phyloP scores from a whole-genome alignment of 164 flowering plant species.

The Sextonia rubra region DNA sequence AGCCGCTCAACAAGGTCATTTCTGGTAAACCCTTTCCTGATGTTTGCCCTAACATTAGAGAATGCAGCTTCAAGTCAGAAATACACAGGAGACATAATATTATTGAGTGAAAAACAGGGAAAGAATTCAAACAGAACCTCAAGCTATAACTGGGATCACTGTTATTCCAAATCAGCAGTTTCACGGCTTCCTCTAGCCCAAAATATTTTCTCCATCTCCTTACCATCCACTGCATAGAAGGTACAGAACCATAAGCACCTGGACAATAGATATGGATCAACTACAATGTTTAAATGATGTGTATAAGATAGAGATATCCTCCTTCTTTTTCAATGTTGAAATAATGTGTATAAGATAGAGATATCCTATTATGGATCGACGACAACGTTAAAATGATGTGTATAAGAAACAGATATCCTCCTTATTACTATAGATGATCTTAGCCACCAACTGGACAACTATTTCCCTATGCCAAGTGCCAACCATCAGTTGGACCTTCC shows the following conservation, averaged over 20 bases:
- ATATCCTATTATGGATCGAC: not conserved
- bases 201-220: slow-evolving; percentile 75
- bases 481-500: not conserved
- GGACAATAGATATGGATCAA: not conserved
- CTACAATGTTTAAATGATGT: not conserved
- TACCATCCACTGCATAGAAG: slow-evolving; percentile 78
- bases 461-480: not conserved
- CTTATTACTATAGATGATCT: not conserved
- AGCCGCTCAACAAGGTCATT: slow-evolving; percentile 60
- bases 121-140: slow-evolving; percentile 39
- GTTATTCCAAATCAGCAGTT: slow-evolving; percentile 82
- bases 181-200: slow-evolving; percentile 69
- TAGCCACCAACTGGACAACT: not conserved
- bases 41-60: slow-evolving; percentile 60
- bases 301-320: too few species aligned
- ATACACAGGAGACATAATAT: slow-evolving; percentile 2
- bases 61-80: slow-evolving; percentile 14
- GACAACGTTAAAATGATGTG: not conserved
- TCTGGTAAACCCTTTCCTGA: slow-evolving; percentile 56
- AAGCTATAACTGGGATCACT: slow-evolving; percentile 68
- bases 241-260: slow-evolving; percentile 7
- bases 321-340: not conserved
- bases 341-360: not conserved
- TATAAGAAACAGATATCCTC: too few species aligned
- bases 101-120: not conserved